Conservation (phyloP, 805 yeast species). For the Spathaspora passalidarum region DNA sequence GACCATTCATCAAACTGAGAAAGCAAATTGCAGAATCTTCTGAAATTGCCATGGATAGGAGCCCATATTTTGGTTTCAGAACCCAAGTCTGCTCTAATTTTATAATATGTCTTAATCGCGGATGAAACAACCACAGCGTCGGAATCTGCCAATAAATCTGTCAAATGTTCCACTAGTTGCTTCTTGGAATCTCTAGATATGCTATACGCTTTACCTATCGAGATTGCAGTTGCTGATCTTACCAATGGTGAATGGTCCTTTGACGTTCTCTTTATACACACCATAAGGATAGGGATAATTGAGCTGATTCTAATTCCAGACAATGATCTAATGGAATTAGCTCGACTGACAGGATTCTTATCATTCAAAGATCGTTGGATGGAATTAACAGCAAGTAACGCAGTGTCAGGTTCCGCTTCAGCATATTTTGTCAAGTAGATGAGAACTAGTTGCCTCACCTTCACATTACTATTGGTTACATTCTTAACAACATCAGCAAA, state of each 20-base stretch:
- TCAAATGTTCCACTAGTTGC: constrained; percentile 50
- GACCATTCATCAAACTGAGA: constrained; percentile 69
- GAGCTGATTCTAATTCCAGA: constrained; percentile 82
- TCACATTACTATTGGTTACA: constrained; percentile 62
- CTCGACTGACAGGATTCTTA: constrained; percentile 62
- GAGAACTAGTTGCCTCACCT: constrained; percentile 73
- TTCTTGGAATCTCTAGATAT: constrained; percentile 39
- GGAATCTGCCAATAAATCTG: constrained; percentile 58
- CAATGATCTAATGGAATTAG: constrained; percentile 73
- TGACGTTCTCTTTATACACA: constrained; percentile 67
- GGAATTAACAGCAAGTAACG: constrained; percentile 84
- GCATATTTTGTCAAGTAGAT: constrained; percentile 73
- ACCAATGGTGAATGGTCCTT: constrained; percentile 76
- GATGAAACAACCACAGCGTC: constrained; percentile 67
- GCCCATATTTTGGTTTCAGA: constrained; percentile 45
- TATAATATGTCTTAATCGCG: constrained; percentile 56
- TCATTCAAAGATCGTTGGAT: constrained; percentile 81
- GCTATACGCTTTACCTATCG: constrained; percentile 57
- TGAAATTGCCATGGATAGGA: constrained; percentile 67
- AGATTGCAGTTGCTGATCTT: constrained; percentile 73
- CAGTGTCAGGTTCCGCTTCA: constrained; percentile 83
- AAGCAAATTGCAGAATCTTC: constrained; percentile 50
- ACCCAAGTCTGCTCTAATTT: constrained; percentile 41
- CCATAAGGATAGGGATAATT: constrained; percentile 71
- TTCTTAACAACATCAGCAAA: constrained; percentile 91